Conservation (phyloP, 2,329 filamentous ascomycete species). For the Intubia oerlemansii region DNA sequence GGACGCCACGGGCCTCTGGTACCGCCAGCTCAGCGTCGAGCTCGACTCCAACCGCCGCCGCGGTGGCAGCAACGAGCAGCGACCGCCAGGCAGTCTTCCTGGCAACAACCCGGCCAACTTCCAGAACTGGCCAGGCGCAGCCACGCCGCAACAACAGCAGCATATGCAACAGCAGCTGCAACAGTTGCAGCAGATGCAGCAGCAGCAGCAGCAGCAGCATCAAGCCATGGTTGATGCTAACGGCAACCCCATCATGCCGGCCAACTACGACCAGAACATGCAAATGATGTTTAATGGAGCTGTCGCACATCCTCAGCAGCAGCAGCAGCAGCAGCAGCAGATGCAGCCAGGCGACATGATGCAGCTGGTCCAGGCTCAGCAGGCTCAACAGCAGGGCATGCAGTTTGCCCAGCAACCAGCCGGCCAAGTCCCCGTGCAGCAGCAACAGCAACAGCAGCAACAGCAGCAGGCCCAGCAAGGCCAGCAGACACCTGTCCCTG, state of each 20-base stretch:
- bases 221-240: constrained; percentile 5
- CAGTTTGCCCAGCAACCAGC: too few species aligned
- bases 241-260: constrained; percentile 7
- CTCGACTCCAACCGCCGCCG: constrained; percentile 41
- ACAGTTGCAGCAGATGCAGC: not conserved
- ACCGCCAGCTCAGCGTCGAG: constrained; percentile 33
- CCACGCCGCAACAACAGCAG: constrained; percentile 1
- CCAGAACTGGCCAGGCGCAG: constrained; percentile 1
- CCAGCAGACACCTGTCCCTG: not conserved
- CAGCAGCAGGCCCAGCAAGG: constrained; percentile 1
- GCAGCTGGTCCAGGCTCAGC: constrained; percentile 6
- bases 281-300: too few species aligned
- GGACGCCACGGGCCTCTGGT: constrained; percentile 33
- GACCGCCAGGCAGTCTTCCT: constrained; percentile 8
- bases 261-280: too few species aligned
- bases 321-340: too few species aligned
- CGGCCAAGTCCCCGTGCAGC: too few species aligned
- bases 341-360: too few species aligned
- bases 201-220: constrained; percentile 3
- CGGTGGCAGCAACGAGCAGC: constrained; percentile 28
- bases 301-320: too few species aligned
- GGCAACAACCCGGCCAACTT: constrained; percentile 14
- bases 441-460: constrained; percentile 1
- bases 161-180: constrained; percentile 2
- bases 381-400: constrained; percentile 11